Evolutionary conservation across 2,329 filamentous ascomycete species (phyloP), one percentile per base, ranked within the genome.

Genomic region (Curvularia sp.): DNA sequence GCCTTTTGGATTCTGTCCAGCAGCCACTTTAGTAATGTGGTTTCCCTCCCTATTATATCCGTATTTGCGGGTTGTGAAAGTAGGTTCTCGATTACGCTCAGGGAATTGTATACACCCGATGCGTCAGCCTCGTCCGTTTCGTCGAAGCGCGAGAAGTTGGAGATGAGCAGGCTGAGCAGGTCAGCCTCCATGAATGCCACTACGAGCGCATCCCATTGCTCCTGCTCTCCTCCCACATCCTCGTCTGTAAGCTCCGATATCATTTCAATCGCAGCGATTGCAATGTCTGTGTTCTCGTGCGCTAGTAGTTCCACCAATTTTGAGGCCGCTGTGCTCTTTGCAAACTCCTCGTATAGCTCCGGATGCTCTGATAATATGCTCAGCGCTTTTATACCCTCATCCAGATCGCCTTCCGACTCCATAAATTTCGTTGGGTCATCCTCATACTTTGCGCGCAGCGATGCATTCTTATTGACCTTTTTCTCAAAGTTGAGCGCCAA

Each of bases 271-370:
- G 90, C 91, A 63, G 90, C 91, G 68, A 98, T 96, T 10, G 95
- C 93, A 64, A 99, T 96, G 72, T 99, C 95, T 0, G 93, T 94
- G 75, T 99, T 99, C 70, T 99, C 95, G 75, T 99, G 95, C 15
- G 94, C 89, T 48, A 99, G 81, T 51, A 99, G 79, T 1, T 89
- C 86, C 1, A 96, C 92, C 49, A 99, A 78, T 53, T 89, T 93
- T 4, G 79, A 85, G 0, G 88, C 87, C 58, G 87, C 90, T 19
- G 91, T 90, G 50, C 93, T 81, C 65, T 87, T 88, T 30, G 89
- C 88, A 70, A 97, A 93, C 60, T 96, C 91, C 12, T 81, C 81
- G 76, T 95, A 97, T 19, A 97, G 83, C 60, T 91, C 89, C 3
- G 93, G 85, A 73, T 98, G 91, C 70, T 99, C 93, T 5, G 91